Percentiles rank a stretch among this genome's conserved stretches.
Conservation (phyloP, 148 eudicot genomes). For the Oxyria digyna region DNA sequence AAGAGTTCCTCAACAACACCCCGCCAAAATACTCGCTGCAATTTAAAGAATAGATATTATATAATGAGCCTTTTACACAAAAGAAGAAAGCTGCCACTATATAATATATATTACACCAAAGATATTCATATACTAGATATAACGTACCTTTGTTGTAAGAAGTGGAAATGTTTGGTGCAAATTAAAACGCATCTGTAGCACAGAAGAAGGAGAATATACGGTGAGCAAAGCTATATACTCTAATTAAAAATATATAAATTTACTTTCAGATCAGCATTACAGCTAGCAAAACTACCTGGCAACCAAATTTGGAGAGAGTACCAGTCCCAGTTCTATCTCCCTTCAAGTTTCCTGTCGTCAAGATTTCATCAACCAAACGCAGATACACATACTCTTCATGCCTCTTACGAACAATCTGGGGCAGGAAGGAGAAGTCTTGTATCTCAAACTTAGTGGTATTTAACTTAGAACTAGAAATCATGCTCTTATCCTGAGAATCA, state of each 20-base stretch:
- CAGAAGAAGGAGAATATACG: background rate
- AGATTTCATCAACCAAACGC: constrained; percentile 53
- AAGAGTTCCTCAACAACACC: constrained; percentile 93
- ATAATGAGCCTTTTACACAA: background rate
- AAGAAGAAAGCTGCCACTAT: background rate
- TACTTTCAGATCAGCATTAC: background rate
- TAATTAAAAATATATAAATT: background rate
- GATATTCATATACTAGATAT: background rate
- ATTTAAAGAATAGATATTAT: background rate
- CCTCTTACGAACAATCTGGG: constrained; percentile 55
- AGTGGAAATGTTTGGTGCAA: constrained; percentile 76
- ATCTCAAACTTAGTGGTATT: constrained; percentile 32
- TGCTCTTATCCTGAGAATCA: constrained; percentile 20
- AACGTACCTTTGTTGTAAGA: constrained; percentile 67
- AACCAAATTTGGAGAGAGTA: constrained; percentile 80
- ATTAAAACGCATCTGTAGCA: constrained; percentile 84
- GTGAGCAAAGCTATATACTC: background rate
- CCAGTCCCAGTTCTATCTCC: constrained; percentile 92
- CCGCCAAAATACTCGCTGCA: constrained; percentile 86
- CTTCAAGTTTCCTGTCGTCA: constrained; percentile 53
- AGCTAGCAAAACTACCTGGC: constrained; percentile 47
- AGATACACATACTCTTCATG: constrained; percentile 79
- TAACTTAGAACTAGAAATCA: constrained; percentile 12
- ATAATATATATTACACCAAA: background rate
- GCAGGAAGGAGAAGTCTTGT: constrained; percentile 57